phyloP scores from a whole-genome alignment of 495 filamentous ascomycete species.

The Penicillium atrosanguineum region DNA sequence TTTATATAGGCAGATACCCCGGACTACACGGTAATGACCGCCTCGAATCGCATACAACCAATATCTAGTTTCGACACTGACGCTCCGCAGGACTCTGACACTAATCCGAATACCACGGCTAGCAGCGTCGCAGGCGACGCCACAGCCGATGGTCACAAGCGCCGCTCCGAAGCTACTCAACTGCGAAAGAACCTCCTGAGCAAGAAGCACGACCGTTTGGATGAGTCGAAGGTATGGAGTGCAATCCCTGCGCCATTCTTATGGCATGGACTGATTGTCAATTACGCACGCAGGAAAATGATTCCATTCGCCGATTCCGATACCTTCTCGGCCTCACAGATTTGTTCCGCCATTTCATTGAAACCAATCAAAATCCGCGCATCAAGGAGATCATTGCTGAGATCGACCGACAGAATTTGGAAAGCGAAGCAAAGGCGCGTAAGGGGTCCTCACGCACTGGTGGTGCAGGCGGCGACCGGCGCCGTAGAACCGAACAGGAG shows the following conservation, averaged over 20 bases:
- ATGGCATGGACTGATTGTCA: neutral
- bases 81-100: constrained; percentile 70
- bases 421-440: constrained; percentile 63
- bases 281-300: constrained; percentile 69
- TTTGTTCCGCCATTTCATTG: constrained; percentile 98
- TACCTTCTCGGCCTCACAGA: constrained; percentile 96
- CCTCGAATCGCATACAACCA: neutral
- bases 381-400: constrained; percentile 89
- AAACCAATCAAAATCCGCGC: constrained; percentile 88
- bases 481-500: constrained; percentile 91
- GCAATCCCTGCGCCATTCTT: neutral
- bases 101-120: constrained; percentile 85
- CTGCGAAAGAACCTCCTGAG: constrained; percentile 87
- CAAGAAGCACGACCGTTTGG: constrained; percentile 87
- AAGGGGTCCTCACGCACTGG: constrained; percentile 75
- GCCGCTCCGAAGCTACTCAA: constrained; percentile 78
- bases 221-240: constrained; percentile 77
- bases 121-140: constrained; percentile 81
- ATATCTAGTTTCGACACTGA: constrained; percentile 1
- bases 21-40: constrained; percentile 63
- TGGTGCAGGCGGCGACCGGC: constrained; percentile 76
- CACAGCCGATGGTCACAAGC: constrained; percentile 73
- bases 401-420: constrained; percentile 88
- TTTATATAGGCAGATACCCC: constrained; percentile 68
- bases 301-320: constrained; percentile 90